Conservation (phyloP, 305 asterid genomes). For the Rubia tinctorum region DNA sequence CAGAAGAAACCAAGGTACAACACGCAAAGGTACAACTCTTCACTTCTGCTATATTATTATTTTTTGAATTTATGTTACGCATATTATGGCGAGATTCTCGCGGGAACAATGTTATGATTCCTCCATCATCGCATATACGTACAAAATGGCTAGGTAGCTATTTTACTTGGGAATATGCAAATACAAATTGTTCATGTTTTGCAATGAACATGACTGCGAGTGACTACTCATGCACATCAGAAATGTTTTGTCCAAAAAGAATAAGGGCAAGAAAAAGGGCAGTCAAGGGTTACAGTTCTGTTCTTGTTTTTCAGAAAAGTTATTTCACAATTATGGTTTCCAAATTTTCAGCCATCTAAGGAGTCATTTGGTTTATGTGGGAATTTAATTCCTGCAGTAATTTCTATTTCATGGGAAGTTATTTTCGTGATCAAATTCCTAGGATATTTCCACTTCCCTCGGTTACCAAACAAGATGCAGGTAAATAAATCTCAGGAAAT, state of each 20-base stretch:
- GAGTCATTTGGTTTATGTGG: no score
- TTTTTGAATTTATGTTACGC: conserved; percentile 6
- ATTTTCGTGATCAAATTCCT: no score
- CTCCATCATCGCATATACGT: background rate
- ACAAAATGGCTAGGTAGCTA: background rate
- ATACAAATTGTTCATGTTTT: background rate
- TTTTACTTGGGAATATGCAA: conserved; percentile 1
- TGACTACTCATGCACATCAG: conserved; percentile 12
- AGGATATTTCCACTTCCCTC: no score
- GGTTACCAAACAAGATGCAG: no score
- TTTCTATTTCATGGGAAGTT: no score
- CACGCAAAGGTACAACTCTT: background rate
- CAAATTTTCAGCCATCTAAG: no score
- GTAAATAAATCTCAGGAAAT: no score
- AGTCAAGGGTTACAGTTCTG: conserved; percentile 8
- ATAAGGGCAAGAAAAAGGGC: background rate
- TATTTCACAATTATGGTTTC: no score
- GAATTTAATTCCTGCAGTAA: no score
- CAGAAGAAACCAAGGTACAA: background rate
- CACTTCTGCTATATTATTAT: background rate
- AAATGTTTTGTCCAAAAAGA: background rate
- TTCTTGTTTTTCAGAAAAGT: background rate
- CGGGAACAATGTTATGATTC: conserved; percentile 19
- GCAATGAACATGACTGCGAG: conserved; percentile 4
- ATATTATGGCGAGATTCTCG: conserved; percentile 35